A percentile compares a stretch with the other conserved stretches of the same genome.
Evolutionary conservation across 169 alveolate genomes (phyloP).

Genomic region (Cyclospora cayetanensis): DNA sequence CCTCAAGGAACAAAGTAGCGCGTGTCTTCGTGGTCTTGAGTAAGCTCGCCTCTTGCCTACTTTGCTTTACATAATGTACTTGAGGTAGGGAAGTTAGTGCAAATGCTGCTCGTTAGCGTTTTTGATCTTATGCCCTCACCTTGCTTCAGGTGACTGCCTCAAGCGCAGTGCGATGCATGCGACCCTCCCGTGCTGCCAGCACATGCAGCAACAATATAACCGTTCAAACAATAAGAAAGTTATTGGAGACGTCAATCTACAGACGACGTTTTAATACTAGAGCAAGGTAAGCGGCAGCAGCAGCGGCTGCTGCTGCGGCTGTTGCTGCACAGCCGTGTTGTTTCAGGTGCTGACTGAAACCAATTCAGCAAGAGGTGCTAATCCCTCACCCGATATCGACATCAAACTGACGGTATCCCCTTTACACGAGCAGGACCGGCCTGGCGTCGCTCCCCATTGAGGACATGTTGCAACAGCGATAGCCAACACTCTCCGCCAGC

Average conservation of each 20-base stretch:
- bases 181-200: background rate
- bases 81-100: no score
- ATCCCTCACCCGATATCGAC: background rate
- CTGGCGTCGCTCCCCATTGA: background rate
- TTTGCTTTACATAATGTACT: no score
- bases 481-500: no score
- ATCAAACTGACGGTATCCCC: background rate
- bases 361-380: background rate
- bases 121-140: no score
- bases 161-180: background rate
- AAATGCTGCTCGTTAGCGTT: no score
- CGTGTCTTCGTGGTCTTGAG: no score
- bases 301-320: background rate
- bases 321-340: slow-evolving; percentile 1
- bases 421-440: background rate
- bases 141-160: background rate
- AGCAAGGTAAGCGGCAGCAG: background rate
- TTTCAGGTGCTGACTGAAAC: background rate
- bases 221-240: no score
- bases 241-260: background rate
- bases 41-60: no score
- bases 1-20: no score
- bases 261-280: background rate
- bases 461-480: background rate
- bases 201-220: background rate